phyloP scores from a whole-genome alignment of 257 asterid species.

The Lavandula angustifolia region DNA sequence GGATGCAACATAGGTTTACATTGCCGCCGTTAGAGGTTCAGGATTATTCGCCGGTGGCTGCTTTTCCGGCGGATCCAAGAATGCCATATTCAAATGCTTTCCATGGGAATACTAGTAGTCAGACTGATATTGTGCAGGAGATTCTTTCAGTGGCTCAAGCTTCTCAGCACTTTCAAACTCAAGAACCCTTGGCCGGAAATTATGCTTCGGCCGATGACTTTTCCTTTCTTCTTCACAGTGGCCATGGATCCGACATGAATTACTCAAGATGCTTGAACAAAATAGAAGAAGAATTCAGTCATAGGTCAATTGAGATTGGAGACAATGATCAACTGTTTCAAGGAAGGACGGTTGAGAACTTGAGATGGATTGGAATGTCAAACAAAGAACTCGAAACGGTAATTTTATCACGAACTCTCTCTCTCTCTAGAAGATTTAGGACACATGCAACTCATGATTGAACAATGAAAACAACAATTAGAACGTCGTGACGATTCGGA shows the following conservation, averaged over 20 bases:
- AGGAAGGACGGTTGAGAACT: conserved; percentile 64
- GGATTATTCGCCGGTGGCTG: conserved; percentile 43
- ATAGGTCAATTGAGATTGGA: conserved; percentile 48
- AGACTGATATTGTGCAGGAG: conserved; percentile 64
- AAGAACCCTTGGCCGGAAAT: conserved; percentile 47
- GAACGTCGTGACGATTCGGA: too few relatives aligned
- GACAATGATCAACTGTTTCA: conserved; percentile 49
- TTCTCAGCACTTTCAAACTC: conserved; percentile 69
- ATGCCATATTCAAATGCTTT: conserved; percentile 34
- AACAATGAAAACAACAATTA: too few relatives aligned
- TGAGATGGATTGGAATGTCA: conserved; percentile 73
- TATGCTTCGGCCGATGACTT: conserved; percentile 54
- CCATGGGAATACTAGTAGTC: conserved; percentile 40
- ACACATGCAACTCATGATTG: too few relatives aligned
- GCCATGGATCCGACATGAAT: conserved; percentile 42
- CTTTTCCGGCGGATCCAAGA: conserved; percentile 38
- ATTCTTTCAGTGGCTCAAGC: conserved; percentile 84
- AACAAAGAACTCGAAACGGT: conserved; percentile 58
- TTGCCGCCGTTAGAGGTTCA: conserved; percentile 79
- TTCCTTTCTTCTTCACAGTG: conserved; percentile 50
- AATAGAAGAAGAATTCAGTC: conserved; percentile 40
- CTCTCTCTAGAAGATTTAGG: not conserved
- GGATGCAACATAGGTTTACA: conserved; percentile 73
- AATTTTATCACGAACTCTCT: not conserved
- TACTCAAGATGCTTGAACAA: conserved; percentile 38